Percentiles rank a stretch among this genome's conserved stretches.
phyloP scores from a whole-genome alignment of 2,329 filamentous ascomycete genomes.

The Clonostachys rhizophaga region DNA sequence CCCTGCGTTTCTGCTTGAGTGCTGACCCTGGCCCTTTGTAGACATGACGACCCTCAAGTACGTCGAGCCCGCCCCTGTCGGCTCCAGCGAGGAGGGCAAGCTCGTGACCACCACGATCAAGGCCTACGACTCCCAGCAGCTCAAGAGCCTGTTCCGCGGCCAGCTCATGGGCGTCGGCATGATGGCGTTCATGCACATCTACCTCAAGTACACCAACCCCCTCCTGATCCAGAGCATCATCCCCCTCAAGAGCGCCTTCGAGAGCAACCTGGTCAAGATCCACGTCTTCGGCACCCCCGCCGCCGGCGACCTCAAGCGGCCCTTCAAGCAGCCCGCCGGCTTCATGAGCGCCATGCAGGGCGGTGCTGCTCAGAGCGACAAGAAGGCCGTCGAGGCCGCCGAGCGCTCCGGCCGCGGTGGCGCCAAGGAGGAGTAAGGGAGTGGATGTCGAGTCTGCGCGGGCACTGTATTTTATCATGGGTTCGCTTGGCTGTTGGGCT shows the following conservation, averaged over 20 bases:
- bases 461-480: background rate
- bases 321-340: constrained; percentile 83
- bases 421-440: constrained; percentile 63
- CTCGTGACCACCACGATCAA: constrained; percentile 94
- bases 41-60: constrained; percentile 98
- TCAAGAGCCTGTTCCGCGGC: constrained; percentile 79
- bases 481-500: background rate
- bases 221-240: constrained; percentile 98
- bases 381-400: constrained; percentile 77
- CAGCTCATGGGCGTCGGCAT: constrained; percentile 96
- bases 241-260: constrained; percentile 90
- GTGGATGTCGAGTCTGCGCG: background rate
- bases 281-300: constrained; percentile 86
- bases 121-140: constrained; percentile 86
- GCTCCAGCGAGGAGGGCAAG: constrained; percentile 89
- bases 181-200: constrained; percentile 98
- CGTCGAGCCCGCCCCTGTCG: constrained; percentile 91
- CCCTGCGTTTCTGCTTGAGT: background rate
- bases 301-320: constrained; percentile 85
- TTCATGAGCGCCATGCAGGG: constrained; percentile 77
- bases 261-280: constrained; percentile 95
- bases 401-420: constrained; percentile 71
- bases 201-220: constrained; percentile 99
- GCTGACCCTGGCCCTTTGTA: constrained; percentile 27
- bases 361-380: constrained; percentile 80